A percentile compares a stretch with the other conserved stretches of the same genome.
Evolutionary conservation across 164 flowering plant species (phyloP).

Genomic region (Stephania japonica): DNA sequence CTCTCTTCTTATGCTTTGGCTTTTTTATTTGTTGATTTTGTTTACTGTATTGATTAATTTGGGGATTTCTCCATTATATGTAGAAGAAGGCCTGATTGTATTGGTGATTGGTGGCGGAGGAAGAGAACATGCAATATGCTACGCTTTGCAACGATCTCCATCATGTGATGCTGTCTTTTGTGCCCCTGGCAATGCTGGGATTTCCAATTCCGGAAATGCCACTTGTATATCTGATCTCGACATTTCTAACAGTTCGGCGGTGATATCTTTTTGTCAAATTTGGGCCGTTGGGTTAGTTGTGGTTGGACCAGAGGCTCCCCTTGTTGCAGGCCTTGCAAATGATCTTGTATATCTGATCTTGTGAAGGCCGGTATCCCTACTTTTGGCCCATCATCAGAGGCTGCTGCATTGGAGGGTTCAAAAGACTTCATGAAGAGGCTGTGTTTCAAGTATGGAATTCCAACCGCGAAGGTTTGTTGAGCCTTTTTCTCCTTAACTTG

Average conservation of each 20-base stretch:
- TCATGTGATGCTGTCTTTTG: constrained; percentile 79
- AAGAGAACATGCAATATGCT: constrained; percentile 92
- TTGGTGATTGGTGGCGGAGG: constrained; percentile 98
- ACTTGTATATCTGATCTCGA: constrained; percentile 75
- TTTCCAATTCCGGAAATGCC: constrained; percentile 77
- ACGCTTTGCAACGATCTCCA: constrained; percentile 76
- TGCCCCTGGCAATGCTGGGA: constrained; percentile 98
- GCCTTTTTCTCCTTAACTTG: background rate
- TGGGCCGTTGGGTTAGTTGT: constrained; percentile 82
- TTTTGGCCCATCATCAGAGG: constrained; percentile 95
- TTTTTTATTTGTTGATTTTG: background rate
- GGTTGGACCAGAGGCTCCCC: constrained; percentile 96
- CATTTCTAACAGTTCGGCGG: constrained; percentile 59
- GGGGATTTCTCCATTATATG: background rate
- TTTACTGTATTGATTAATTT: background rate
- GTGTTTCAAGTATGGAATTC: constrained; percentile 88
- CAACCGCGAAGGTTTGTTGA: constrained; percentile 79
- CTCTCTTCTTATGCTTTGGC: background rate
- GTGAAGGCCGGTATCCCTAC: constrained; percentile 73
- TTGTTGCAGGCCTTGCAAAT: constrained; percentile 90
- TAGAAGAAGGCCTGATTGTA: constrained; percentile 60
- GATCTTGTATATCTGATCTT: no score
- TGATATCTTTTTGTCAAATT: constrained; percentile 63
- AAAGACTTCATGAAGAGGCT: constrained; percentile 93
- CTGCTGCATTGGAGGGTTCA: constrained; percentile 97